phyloP scores from a whole-genome alignment of 345 rosid genomes.

The Xanthoceras sorbifolium region DNA sequence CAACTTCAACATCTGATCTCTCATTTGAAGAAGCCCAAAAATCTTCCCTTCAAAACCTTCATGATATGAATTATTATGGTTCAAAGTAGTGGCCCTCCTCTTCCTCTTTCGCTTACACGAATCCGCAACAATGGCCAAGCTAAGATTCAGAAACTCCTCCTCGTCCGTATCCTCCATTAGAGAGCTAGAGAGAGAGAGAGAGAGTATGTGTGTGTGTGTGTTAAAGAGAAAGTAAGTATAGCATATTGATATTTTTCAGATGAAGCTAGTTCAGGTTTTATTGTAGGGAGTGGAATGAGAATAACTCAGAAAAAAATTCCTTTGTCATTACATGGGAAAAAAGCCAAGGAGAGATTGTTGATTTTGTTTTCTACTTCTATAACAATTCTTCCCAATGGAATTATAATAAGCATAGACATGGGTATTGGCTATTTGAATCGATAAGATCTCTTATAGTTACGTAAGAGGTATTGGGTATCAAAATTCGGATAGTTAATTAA shows the following conservation, averaged over 20 bases:
- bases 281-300: conserved; percentile 22
- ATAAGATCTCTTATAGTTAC: not conserved
- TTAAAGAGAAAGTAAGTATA: not conserved
- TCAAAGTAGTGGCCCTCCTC: conserved; percentile 17
- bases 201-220: too few relatives aligned
- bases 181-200: not conserved
- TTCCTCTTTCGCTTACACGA: conserved; percentile 36
- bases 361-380: not conserved
- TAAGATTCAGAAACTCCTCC: conserved; percentile 50
- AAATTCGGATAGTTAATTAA: not conserved
- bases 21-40: conserved; percentile 48
- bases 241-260: not conserved
- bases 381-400: too few relatives aligned
- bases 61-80: conserved; percentile 1
- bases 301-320: conserved; percentile 41
- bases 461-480: not conserved
- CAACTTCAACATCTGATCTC: conserved; percentile 56
- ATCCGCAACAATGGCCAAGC: conserved; percentile 48
- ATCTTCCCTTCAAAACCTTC: conserved; percentile 51
- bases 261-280: conserved; percentile 25
- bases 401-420: too few relatives aligned
- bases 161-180: conserved; percentile 33
- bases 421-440: not conserved
- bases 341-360: not conserved
- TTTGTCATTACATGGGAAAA: conserved; percentile 33